Conservation (phyloP, 305 asterid species). For the Fraxinus angustifolia region DNA sequence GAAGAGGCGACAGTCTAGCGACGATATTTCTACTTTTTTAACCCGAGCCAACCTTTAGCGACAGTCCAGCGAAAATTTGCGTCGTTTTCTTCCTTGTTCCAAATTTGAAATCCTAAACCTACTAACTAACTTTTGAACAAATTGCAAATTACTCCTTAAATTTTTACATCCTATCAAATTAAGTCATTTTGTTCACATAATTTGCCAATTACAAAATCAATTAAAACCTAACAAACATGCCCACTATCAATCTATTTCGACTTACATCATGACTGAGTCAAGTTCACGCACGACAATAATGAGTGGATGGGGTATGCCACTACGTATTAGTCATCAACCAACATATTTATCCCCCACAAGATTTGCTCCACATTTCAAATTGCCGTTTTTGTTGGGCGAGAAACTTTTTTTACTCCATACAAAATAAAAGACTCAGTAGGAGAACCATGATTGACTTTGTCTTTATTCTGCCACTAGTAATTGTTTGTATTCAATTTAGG, state of each 20-base stretch:
- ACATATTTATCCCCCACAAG: not conserved
- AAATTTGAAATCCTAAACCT: no score
- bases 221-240: not conserved
- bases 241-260: not conserved
- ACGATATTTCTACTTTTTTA: no score
- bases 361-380: not conserved
- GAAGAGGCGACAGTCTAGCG: no score
- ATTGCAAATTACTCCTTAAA: no score
- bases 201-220: no score
- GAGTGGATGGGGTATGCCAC: not conserved
- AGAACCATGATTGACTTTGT: not conserved
- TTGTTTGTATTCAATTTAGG: not conserved
- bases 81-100: no score
- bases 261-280: not conserved
- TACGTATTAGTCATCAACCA: not conserved
- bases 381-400: not conserved
- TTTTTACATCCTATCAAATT: no score
- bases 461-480: not conserved
- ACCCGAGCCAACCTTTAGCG: no score
- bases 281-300: not conserved
- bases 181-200: no score
- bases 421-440: not conserved
- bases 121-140: no score
- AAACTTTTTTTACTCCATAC: not conserved
- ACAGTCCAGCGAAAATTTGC: no score